These are phyloP conservation scores for Didymella glomerata DNA, from an alignment of 2,329 filamentous ascomycete species.

Conservation along the genomic window DNA sequence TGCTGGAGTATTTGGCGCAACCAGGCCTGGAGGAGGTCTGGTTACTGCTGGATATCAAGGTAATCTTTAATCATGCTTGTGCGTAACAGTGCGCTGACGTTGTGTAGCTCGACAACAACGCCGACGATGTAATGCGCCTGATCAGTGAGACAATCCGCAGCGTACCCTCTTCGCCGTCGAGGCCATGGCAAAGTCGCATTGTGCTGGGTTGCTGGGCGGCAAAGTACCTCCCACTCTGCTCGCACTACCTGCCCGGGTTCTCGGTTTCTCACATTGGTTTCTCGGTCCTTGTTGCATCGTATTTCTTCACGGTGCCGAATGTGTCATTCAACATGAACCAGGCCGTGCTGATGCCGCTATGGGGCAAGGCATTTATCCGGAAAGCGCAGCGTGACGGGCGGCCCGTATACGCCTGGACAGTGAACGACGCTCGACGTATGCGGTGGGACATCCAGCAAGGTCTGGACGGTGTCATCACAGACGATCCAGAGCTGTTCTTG, in stretches of 20 bases:
- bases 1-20: conserved; percentile 74
- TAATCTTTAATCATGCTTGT: conserved; percentile 47
- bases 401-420: conserved; percentile 82
- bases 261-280: conserved; percentile 73
- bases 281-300: conserved; percentile 71
- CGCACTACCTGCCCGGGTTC: conserved; percentile 68
- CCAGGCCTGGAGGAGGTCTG: conserved; percentile 74
- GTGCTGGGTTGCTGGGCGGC: conserved; percentile 85
- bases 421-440: conserved; percentile 83
- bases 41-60: conserved; percentile 90
- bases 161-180: conserved; percentile 54
- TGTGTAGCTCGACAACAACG: conserved; percentile 71
- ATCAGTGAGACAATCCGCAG: conserved; percentile 70
- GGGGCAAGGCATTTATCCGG: conserved; percentile 71
- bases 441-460: conserved; percentile 73
- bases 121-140: conserved; percentile 73
- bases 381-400: conserved; percentile 65
- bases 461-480: conserved; percentile 85
- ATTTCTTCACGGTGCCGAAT: conserved; percentile 73
- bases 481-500: conserved; percentile 75
- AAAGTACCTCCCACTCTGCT: conserved; percentile 72
- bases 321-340: conserved; percentile 82
- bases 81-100: conserved; percentile 13
- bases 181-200: conserved; percentile 75
- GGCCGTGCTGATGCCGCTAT: conserved; percentile 70